A percentile compares a stretch with the other conserved stretches of the same genome.
Conservation (phyloP, 1,284 basidiomycete species). For the Malassezia globosa region DNA sequence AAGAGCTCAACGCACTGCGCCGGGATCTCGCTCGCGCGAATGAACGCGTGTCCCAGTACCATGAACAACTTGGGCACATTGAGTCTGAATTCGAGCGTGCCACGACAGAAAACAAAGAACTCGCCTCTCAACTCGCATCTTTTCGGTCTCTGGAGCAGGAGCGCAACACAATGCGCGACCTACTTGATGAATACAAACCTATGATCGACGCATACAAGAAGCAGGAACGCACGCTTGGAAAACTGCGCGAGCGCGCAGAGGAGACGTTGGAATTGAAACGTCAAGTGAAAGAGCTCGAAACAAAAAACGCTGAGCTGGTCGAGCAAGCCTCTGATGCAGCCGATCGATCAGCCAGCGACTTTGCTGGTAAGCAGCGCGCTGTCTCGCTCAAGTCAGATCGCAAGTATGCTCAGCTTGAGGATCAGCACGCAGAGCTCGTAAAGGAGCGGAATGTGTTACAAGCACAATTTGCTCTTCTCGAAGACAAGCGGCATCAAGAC, state of each 20-base stretch:
- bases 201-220: conserved; percentile 3
- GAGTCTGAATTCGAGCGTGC: conserved; percentile 8
- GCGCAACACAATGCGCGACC: conserved; percentile 5
- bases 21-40: not conserved
- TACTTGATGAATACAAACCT: conserved; percentile 8
- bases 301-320: not conserved
- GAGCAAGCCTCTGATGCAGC: not conserved
- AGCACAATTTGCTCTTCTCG: not conserved
- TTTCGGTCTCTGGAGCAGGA: conserved; percentile 8
- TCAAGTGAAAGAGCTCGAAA: conserved; percentile 5
- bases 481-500: not conserved
- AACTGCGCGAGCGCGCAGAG: not conserved
- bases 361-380: not conserved
- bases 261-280: conserved; percentile 4
- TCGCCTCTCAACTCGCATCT: not conserved
- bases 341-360: not conserved
- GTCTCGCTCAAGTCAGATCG: not conserved
- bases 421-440: not conserved
- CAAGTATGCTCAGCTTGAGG: not conserved
- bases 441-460: not conserved
- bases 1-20: conserved; percentile 2
- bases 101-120: conserved; percentile 2
- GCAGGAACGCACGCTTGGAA: conserved; percentile 5
- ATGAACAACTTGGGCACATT: conserved; percentile 7
- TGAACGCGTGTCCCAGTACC: not conserved